phyloP scores from a whole-genome alignment of 139 green algal genomes.

The Chlamydomonas sp. region DNA sequence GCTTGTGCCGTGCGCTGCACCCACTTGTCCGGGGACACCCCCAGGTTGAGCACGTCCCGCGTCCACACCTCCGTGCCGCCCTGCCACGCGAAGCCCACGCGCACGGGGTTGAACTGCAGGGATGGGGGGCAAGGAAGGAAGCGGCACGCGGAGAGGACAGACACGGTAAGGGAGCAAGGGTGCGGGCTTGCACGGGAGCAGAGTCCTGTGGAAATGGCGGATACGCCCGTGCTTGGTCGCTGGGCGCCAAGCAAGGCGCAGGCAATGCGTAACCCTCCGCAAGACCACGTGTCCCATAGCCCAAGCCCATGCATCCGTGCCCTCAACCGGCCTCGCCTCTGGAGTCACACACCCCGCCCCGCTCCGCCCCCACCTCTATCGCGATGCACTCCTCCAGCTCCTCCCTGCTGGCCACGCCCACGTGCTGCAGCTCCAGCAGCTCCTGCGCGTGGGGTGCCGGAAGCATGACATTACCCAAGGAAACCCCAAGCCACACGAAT shows the following conservation, averaged over 20 bases:
- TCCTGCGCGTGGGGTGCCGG: slow-evolving; percentile 50
- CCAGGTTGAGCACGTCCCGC: slow-evolving; percentile 93
- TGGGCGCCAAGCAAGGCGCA: no score
- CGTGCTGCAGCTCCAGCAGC: slow-evolving; percentile 71
- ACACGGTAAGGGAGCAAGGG: neutral
- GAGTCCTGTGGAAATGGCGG: no score
- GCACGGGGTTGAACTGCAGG: slow-evolving; percentile 90
- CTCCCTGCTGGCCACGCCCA: slow-evolving; percentile 74
- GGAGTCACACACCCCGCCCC: no score
- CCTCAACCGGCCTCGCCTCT: no score
- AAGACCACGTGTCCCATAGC: no score
- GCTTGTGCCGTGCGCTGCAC: slow-evolving; percentile 24
- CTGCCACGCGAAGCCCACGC: slow-evolving; percentile 25
- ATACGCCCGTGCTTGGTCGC: no score
- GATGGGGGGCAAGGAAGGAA: neutral
- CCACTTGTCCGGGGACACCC: slow-evolving; percentile 77
- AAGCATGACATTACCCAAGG: neutral
- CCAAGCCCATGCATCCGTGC: no score
- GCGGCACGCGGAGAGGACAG: neutral
- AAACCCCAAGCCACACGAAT: no score
- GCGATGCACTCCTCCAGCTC: slow-evolving; percentile 81
- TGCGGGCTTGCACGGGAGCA: no score
- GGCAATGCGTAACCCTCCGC: no score
- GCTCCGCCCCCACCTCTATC: slow-evolving; percentile 32
- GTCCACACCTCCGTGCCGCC: slow-evolving; percentile 70